Conservation (phyloP, 768 basidiomycete genomes). For the Pleurotus sapidus region DNA sequence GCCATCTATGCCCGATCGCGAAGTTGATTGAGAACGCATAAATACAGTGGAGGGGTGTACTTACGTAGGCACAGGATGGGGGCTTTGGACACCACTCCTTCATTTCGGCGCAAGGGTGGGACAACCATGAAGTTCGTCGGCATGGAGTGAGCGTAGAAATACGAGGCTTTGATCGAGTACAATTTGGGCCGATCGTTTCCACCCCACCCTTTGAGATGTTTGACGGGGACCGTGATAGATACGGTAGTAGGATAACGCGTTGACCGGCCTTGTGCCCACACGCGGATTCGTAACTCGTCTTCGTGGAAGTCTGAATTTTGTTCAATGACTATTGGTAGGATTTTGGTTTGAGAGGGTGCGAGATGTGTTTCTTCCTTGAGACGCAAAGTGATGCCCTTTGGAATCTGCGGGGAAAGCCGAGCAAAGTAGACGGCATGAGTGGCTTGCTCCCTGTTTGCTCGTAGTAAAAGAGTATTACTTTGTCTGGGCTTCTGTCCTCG, state of each 20-base stretch:
- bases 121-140: slow-evolving; percentile 58
- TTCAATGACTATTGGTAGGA: slow-evolving; percentile 49
- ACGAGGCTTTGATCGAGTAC: slow-evolving; percentile 50
- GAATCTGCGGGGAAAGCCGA: background rate
- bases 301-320: slow-evolving; percentile 36
- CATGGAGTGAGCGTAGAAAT: slow-evolving; percentile 51
- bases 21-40: background rate
- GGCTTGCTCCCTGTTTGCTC: background rate
- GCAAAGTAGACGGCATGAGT: background rate
- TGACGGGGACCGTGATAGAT: slow-evolving; percentile 38
- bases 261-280: slow-evolving; percentile 38
- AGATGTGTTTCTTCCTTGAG: slow-evolving; percentile 33
- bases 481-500: slow-evolving; percentile 4
- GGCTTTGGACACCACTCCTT: slow-evolving; percentile 25
- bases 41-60: slow-evolving; percentile 18
- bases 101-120: slow-evolving; percentile 43
- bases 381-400: slow-evolving; percentile 26
- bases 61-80: slow-evolving; percentile 66
- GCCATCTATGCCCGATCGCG: slow-evolving; percentile 54
- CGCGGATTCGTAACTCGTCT: slow-evolving; percentile 26
- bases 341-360: slow-evolving; percentile 61
- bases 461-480: slow-evolving; percentile 3
- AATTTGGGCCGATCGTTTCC: slow-evolving; percentile 23
- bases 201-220: slow-evolving; percentile 40
- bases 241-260: slow-evolving; percentile 21